Conservation (phyloP, 495 filamentous ascomycete genomes). For the Emericellopsis terricola region DNA sequence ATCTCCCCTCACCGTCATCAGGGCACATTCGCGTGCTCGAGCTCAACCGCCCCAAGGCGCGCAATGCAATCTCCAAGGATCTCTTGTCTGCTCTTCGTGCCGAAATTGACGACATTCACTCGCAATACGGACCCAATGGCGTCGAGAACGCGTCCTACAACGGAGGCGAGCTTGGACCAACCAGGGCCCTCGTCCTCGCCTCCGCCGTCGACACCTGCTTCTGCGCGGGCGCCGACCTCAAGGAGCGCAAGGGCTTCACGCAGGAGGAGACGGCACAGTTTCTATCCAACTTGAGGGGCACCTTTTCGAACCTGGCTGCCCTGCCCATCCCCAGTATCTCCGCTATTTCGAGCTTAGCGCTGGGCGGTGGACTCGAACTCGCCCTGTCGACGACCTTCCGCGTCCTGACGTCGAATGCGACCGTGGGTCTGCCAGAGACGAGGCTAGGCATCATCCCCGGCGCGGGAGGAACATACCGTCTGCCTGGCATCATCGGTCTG, state of each 20-base stretch:
- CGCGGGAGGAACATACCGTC: slow-evolving; percentile 77
- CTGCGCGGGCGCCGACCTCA: slow-evolving; percentile 88
- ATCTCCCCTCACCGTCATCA: slow-evolving; percentile 59
- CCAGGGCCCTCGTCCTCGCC: slow-evolving; percentile 60
- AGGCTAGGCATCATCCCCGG: slow-evolving; percentile 85
- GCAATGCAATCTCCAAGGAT: slow-evolving; percentile 75
- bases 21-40: slow-evolving; percentile 79
- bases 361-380: slow-evolving; percentile 86
- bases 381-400: slow-evolving; percentile 74
- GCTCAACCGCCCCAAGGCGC: slow-evolving; percentile 64
- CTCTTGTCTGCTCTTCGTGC: slow-evolving; percentile 50
- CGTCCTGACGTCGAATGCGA: slow-evolving; percentile 53
- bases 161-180: slow-evolving; percentile 29
- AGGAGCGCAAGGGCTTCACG: slow-evolving; percentile 63
- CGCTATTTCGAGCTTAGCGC: slow-evolving; percentile 59
- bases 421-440: slow-evolving; percentile 77
- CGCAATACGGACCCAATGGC: slow-evolving; percentile 42
- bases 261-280: slow-evolving; percentile 60
- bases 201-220: slow-evolving; percentile 66
- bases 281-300: slow-evolving; percentile 51
- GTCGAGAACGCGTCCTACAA: slow-evolving; percentile 23
- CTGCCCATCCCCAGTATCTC: slow-evolving; percentile 82
- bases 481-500: slow-evolving; percentile 59
- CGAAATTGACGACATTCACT: slow-evolving; percentile 49
- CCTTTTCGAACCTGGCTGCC: slow-evolving; percentile 44